Evolutionary conservation across 2,329 filamentous ascomycete genomes (phyloP).

Genomic region (Stemphylium beticola): DNA sequence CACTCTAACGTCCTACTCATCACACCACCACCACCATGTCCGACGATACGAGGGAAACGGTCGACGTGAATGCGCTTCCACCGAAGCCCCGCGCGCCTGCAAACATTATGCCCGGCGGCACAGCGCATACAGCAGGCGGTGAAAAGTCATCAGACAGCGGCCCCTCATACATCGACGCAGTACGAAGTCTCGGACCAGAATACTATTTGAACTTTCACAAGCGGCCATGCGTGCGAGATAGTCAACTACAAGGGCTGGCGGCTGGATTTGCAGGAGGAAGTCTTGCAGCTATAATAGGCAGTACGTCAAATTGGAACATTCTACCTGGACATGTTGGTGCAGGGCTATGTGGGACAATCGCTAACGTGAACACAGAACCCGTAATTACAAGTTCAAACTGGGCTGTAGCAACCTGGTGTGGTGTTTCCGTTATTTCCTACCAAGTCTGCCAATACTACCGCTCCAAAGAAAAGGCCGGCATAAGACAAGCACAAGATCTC

Average conservation of each 20-base stretch:
- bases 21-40: constrained; percentile 50
- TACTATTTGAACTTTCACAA: constrained; percentile 78
- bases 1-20: constrained; percentile 14
- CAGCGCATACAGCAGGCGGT: constrained; percentile 67
- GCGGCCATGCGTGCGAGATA: constrained; percentile 82
- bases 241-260: constrained; percentile 81
- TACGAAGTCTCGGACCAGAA: constrained; percentile 69
- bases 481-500: constrained; percentile 84
- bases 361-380: constrained; percentile 54
- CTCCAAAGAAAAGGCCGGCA: constrained; percentile 76
- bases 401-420: constrained; percentile 79
- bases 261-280: constrained; percentile 78
- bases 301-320: constrained; percentile 55
- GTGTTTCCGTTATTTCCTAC: constrained; percentile 74
- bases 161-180: constrained; percentile 62
- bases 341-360: not conserved
- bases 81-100: constrained; percentile 36
- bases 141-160: constrained; percentile 31
- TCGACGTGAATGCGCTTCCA: constrained; percentile 24
- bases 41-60: constrained; percentile 52
- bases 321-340: no score
- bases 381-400: constrained; percentile 77
- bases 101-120: constrained; percentile 59
- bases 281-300: constrained; percentile 74
- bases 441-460: constrained; percentile 83